phyloP scores from a whole-genome alignment of 805 yeast genomes.

The Kazachstania psychrophila region DNA sequence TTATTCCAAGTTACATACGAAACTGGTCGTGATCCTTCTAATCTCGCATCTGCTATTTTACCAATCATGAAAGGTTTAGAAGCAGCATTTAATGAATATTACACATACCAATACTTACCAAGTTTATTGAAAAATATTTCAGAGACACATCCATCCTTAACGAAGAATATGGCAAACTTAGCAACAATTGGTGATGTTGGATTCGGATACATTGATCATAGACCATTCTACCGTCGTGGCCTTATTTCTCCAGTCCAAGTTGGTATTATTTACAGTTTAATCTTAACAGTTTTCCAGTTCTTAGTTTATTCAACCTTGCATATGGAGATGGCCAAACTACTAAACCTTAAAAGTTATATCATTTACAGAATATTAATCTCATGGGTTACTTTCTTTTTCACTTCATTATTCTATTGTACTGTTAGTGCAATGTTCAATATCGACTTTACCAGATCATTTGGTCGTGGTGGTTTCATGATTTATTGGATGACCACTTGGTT shows the following conservation, averaged over 20 bases:
- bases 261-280: conserved; percentile 62
- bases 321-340: conserved; percentile 36
- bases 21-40: conserved; percentile 52
- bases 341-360: conserved; percentile 38
- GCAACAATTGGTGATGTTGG: conserved; percentile 24
- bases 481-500: conserved; percentile 61
- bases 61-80: conserved; percentile 36
- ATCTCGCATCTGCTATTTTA: conserved; percentile 37
- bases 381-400: conserved; percentile 41
- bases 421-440: conserved; percentile 62
- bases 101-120: conserved; percentile 4
- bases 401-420: conserved; percentile 49
- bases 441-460: conserved; percentile 48
- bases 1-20: conserved; percentile 40
- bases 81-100: conserved; percentile 4
- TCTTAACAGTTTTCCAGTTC: conserved; percentile 63
- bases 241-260: conserved; percentile 61
- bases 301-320: conserved; percentile 49
- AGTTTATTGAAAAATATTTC: conserved; percentile 15
- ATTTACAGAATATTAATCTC: conserved; percentile 43
- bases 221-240: conserved; percentile 42
- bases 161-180: conserved; percentile 5
- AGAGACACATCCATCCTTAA: not conserved
- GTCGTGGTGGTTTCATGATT: conserved; percentile 61
- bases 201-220: conserved; percentile 35